Conservation (phyloP, 805 yeast species). For the Starmerella kuoi region DNA sequence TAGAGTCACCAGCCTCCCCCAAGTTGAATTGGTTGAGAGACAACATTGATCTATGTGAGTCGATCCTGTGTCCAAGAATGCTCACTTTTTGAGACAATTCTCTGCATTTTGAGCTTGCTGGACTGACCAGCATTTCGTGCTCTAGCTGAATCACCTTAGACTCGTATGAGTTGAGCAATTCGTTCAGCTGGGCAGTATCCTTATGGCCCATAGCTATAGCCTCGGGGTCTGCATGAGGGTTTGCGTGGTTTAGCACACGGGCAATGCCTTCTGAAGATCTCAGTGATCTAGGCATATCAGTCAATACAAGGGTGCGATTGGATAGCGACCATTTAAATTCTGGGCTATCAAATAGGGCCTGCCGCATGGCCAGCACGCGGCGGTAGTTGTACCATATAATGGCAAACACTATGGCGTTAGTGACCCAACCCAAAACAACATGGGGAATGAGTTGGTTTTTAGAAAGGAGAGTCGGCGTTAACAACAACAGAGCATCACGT, state of each 20-base stretch:
- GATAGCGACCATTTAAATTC: constrained; percentile 23
- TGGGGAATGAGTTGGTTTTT: constrained; percentile 29
- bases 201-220: constrained; percentile 1
- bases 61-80: neutral
- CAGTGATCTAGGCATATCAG: constrained; percentile 24
- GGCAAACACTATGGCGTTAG: constrained; percentile 23
- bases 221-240: constrained; percentile 5
- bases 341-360: constrained; percentile 17
- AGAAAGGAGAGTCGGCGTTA: constrained; percentile 29
- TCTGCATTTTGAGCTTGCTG: neutral
- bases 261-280: constrained; percentile 24
- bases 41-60: neutral
- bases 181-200: constrained; percentile 14
- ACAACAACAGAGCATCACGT: constrained; percentile 27
- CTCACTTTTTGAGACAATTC: neutral
- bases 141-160: constrained; percentile 24
- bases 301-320: constrained; percentile 27
- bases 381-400: constrained; percentile 25
- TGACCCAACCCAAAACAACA: constrained; percentile 27
- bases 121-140: neutral
- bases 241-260: constrained; percentile 5
- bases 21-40: neutral
- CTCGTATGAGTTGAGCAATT: constrained; percentile 23
- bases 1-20: neutral
- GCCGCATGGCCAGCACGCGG: constrained; percentile 23